These are phyloP conservation scores for Bipolaris bicolor DNA, from an alignment of 2,329 filamentous ascomycete species.

Conservation along the genomic window DNA sequence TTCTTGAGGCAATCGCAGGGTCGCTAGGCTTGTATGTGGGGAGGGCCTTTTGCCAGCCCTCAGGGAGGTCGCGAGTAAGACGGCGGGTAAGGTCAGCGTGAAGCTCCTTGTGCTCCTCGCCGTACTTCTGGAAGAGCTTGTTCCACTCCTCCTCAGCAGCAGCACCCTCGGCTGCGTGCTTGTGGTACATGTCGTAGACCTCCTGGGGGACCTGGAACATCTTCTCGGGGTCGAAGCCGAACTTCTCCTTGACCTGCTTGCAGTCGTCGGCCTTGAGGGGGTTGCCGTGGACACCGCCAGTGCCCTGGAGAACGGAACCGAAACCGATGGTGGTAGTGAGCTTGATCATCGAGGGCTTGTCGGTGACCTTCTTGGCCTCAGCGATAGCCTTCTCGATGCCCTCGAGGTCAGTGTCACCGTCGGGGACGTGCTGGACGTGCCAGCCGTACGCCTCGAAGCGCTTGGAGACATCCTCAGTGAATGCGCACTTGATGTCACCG, in stretches of 20 bases:
- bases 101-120: conserved; percentile 75
- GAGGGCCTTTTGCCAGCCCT: conserved; percentile 94
- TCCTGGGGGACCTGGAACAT: conserved; percentile 91
- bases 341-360: conserved; percentile 98
- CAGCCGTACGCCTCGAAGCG: conserved; percentile 97
- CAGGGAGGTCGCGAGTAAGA: conserved; percentile 80
- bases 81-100: conserved; percentile 82
- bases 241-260: conserved; percentile 91
- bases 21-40: conserved; percentile 90
- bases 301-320: conserved; percentile 91
- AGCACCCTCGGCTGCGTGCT: conserved; percentile 84
- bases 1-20: conserved; percentile 85
- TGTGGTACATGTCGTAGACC: conserved; percentile 89
- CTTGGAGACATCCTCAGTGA: conserved; percentile 95
- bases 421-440: conserved; percentile 82
- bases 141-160: conserved; percentile 95
- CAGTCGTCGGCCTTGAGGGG: conserved; percentile 94
- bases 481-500: conserved; percentile 92
- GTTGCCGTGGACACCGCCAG: conserved; percentile 93
- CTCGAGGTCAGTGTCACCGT: conserved; percentile 88
- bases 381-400: conserved; percentile 87
- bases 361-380: conserved; percentile 82
- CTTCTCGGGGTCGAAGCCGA: conserved; percentile 94
- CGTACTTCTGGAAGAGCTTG: conserved; percentile 87
- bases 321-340: conserved; percentile 97